Evolutionary conservation across 2,329 filamentous ascomycete species (phyloP).

Genomic region (Septoria linicola): DNA sequence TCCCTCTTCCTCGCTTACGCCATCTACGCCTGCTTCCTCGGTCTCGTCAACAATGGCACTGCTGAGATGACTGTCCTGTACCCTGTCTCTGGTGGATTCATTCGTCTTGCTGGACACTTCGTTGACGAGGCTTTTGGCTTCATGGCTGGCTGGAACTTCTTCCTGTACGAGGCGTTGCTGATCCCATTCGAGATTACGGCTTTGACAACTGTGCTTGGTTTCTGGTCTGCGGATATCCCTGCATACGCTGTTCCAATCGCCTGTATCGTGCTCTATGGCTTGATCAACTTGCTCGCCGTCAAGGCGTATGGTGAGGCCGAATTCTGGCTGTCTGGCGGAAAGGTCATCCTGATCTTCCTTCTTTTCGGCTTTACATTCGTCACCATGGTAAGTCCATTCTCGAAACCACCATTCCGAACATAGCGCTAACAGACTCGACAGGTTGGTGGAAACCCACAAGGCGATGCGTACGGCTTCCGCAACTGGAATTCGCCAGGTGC

Average conservation of each 20-base stretch:
- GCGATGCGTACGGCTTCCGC: constrained; percentile 46
- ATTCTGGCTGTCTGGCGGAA: constrained; percentile 55
- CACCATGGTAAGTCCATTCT: constrained; percentile 33
- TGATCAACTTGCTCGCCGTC: constrained; percentile 47
- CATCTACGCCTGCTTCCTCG: constrained; percentile 52
- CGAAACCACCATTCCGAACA: not conserved
- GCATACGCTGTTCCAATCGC: constrained; percentile 44
- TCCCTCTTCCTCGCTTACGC: constrained; percentile 26
- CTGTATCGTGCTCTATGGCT: constrained; percentile 39
- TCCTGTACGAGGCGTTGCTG: constrained; percentile 52
- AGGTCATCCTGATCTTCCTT: constrained; percentile 35
- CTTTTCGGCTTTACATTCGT: constrained; percentile 37
- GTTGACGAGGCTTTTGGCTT: constrained; percentile 66
- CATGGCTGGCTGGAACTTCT: constrained; percentile 48
- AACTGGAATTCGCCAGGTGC: constrained; percentile 41
- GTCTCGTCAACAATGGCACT: constrained; percentile 62
- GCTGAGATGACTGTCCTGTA: constrained; percentile 56
- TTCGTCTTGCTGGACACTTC: constrained; percentile 64
- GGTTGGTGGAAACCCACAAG: constrained; percentile 35
- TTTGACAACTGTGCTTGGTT: constrained; percentile 43
- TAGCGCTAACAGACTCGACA: not conserved
- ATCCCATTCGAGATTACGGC: constrained; percentile 56
- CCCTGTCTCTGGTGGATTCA: constrained; percentile 47
- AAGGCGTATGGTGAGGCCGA: constrained; percentile 48
- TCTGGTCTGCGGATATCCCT: constrained; percentile 48